Conservation (phyloP, 1,139 yeast species). For the Insectozyma bohioensis region DNA sequence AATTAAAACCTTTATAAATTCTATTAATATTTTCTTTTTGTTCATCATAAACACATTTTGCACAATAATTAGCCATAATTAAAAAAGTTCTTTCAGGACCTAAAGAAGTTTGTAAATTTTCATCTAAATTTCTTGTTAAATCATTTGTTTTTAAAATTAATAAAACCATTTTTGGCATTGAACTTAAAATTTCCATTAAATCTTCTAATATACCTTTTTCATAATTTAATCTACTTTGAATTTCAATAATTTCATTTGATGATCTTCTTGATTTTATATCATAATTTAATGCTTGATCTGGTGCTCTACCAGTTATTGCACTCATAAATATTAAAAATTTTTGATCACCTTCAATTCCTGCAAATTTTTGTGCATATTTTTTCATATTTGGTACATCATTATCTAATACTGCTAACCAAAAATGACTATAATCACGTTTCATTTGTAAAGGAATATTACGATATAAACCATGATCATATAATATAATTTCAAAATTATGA, state of each 20-base stretch:
- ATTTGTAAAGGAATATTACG: constrained; percentile 76
- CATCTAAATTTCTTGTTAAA: constrained; percentile 85
- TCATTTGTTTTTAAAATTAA: constrained; percentile 92
- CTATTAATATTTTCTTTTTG: constrained; percentile 42
- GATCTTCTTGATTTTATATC: constrained; percentile 54
- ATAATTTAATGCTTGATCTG: constrained; percentile 43
- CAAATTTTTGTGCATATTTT: constrained; percentile 71
- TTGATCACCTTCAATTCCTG: constrained; percentile 71
- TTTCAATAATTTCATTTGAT: constrained; percentile 57
- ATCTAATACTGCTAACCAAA: constrained; percentile 88
- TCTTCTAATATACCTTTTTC: constrained; percentile 67
- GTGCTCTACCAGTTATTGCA: constrained; percentile 86
- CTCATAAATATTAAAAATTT: constrained; percentile 85
- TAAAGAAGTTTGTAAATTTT: constrained; percentile 73
- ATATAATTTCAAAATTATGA: constrained; percentile 84
- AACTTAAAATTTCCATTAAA: constrained; percentile 75
- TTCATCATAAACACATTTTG: constrained; percentile 73
- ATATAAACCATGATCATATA: constrained; percentile 94
- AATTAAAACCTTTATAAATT: constrained; percentile 34
- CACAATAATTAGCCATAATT: constrained; percentile 89
- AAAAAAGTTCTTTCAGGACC: constrained; percentile 88
- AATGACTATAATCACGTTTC: constrained; percentile 82
- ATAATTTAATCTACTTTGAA: constrained; percentile 59
- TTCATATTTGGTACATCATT: constrained; percentile 66
- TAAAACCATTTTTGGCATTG: constrained; percentile 82